Evolutionary conservation across 2,329 filamentous ascomycete genomes (phyloP), one percentile per base, ranked within the genome.

Genomic region (Trichoderma polysporum): DNA sequence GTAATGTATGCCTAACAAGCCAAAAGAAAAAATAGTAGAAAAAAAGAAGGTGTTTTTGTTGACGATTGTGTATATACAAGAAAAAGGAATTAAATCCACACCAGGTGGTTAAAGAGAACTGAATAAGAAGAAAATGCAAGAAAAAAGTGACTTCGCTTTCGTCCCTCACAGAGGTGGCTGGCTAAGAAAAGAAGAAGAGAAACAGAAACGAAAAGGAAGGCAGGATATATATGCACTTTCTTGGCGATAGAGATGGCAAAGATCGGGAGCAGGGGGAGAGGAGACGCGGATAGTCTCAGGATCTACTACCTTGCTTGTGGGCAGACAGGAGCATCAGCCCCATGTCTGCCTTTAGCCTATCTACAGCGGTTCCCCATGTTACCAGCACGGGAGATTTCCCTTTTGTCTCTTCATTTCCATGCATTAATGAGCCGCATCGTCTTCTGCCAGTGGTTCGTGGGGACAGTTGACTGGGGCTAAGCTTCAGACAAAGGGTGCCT

Each of bases 401-500:
- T 29, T 31, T 47, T 22, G 49, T 17, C 35, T 45, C 25, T 19
- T 56, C 50, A 64, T 64, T 54, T 47, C 50, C 50, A 41, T 17
- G 49, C 49, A 41, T 63, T 19, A 15, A 25, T 45, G 15, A 52
- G 37, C 31, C 45, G 47, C 49, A 52, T 41, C 29, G 59, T 22
- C 15, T 53, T 35, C 45, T 39, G 12, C 31, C n/a, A 31, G 13
- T 19, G 35, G 27, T 45, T 54, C 37, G 60, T 63, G 61, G 52
- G 25, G 31, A 49, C 25, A 15, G 29, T 25, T 58, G 62, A n/a
- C 35, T 29, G 19, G 64, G 58, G 64, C 35, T 19, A 52, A 62
- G 64, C 58, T 25, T 60, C 68, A 68, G 67, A 68, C 68, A 59
- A 35, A 52, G 62, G 52, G 59, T 31, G 68, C 59, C 52, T 62